A percentile compares a stretch with the other conserved stretches of the same genome.
Conservation (phyloP, 2,329 filamentous ascomycete genomes). For the Aspergillus pseudoglaucus region DNA sequence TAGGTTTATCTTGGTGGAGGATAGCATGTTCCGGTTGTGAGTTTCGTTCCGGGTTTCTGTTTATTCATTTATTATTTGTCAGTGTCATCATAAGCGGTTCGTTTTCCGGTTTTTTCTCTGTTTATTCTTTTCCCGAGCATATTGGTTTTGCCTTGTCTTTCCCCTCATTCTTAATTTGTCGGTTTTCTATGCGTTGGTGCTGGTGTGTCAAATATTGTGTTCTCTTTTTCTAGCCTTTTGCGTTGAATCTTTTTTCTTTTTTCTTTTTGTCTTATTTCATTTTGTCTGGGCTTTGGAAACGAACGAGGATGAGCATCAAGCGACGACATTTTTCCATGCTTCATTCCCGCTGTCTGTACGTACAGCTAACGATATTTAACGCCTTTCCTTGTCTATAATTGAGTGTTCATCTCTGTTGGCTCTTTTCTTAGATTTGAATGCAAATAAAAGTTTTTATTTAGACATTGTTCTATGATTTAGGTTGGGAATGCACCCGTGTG, state of each 20-base stretch:
- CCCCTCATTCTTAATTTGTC: constrained; percentile 1
- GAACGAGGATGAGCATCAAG: constrained; percentile 13
- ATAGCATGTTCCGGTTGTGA: constrained; percentile 5
- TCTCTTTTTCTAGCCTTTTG: background rate
- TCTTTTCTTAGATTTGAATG: background rate
- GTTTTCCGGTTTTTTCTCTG: constrained; percentile 1
- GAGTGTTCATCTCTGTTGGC: background rate
- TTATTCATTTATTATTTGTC: constrained; percentile 6
- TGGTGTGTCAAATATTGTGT: constrained; percentile 13
- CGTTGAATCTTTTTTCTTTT: constrained; percentile 2
- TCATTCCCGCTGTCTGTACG: constrained; percentile 11
- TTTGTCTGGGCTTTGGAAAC: constrained; percentile 5
- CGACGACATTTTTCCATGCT: constrained; percentile 6
- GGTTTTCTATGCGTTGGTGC: constrained; percentile 5
- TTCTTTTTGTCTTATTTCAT: constrained; percentile 5
- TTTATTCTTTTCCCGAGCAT: background rate
- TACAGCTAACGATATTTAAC: constrained; percentile 13
- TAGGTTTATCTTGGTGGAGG: constrained; percentile 23
- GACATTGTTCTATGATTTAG: too few relatives aligned
- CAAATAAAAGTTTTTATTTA: too few relatives aligned
- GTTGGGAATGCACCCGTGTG: too few relatives aligned
- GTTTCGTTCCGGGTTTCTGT: constrained; percentile 11
- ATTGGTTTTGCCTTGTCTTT: too few relatives aligned
- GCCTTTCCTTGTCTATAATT: constrained; percentile 12
- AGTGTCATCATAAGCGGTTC: constrained; percentile 3